phyloP scores from a whole-genome alignment of 257 asterid species.

The Solanum virginianum region DNA sequence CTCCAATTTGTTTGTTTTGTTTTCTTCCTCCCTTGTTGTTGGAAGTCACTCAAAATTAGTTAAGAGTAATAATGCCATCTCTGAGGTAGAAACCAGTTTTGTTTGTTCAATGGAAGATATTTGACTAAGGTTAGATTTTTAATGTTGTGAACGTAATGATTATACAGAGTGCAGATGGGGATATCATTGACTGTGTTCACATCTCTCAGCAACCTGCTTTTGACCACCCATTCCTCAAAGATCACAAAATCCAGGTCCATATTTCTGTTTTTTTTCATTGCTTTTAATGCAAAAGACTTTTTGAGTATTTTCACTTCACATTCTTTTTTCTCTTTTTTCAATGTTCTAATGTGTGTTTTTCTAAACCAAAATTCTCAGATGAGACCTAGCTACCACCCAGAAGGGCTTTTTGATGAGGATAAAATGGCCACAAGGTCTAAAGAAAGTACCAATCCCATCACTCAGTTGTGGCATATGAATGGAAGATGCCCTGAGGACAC shows the following conservation, averaged over 20 bases:
- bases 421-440: constrained; percentile 26
- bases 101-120: background rate
- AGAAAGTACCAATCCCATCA: constrained; percentile 27
- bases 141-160: constrained; percentile 1
- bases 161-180: constrained; percentile 82
- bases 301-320: background rate
- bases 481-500: constrained; percentile 60
- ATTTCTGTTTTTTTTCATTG: background rate
- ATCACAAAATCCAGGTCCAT: constrained; percentile 80
- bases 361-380: constrained; percentile 13
- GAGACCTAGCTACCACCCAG: constrained; percentile 79
- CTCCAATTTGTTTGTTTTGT: background rate
- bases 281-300: background rate
- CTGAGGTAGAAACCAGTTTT: background rate
- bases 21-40: background rate
- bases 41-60: background rate
- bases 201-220: constrained; percentile 78
- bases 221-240: constrained; percentile 88
- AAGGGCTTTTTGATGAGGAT: constrained; percentile 47
- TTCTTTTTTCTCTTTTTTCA: background rate
- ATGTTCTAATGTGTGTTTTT: background rate
- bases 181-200: constrained; percentile 77
- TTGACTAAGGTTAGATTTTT: background rate
- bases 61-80: background rate
- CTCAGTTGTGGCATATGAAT: constrained; percentile 83